Evolutionary conservation across 2,329 filamentous ascomycete species (phyloP).

Genomic region (Fusarium liriodendri): DNA sequence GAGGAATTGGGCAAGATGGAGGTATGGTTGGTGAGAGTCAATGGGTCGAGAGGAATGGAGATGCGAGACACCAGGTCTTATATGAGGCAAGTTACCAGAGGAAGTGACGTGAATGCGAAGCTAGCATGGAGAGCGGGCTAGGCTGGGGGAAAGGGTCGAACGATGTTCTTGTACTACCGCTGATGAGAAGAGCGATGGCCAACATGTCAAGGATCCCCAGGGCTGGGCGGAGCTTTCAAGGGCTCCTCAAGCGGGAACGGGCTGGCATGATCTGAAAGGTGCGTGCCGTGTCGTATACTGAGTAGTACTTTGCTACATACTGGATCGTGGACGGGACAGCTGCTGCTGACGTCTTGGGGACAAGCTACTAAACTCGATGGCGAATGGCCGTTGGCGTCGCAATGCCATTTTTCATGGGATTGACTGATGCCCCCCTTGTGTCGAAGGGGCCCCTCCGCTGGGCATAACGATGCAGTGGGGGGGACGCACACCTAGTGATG

Average conservation of each 20-base stretch:
- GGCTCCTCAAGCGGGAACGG: constrained; percentile 39
- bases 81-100: constrained; percentile 34
- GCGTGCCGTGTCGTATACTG: constrained; percentile 38
- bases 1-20: constrained; percentile 14
- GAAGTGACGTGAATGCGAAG: constrained; percentile 41
- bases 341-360: constrained; percentile 42
- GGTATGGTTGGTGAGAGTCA: constrained; percentile 8
- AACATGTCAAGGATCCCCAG: constrained; percentile 45
- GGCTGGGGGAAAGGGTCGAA: constrained; percentile 42
- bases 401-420: constrained; percentile 45
- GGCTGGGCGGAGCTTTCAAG: constrained; percentile 36
- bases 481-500: constrained; percentile 37
- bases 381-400: constrained; percentile 44
- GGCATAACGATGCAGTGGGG: constrained; percentile 41
- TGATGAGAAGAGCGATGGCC: constrained; percentile 36
- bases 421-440: constrained; percentile 40
- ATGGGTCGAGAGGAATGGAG: constrained; percentile 19
- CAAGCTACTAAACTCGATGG: constrained; percentile 42
- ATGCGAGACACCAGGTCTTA: constrained; percentile 38
- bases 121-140: constrained; percentile 37
- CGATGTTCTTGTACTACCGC: constrained; percentile 44
- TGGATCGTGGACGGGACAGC: constrained; percentile 19
- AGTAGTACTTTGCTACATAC: constrained; percentile 5
- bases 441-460: constrained; percentile 17
- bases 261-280: constrained; percentile 44